Base-by-base conservation (phyloP, 208 protist genomes). In the Porcisia hertigi region DNA sequence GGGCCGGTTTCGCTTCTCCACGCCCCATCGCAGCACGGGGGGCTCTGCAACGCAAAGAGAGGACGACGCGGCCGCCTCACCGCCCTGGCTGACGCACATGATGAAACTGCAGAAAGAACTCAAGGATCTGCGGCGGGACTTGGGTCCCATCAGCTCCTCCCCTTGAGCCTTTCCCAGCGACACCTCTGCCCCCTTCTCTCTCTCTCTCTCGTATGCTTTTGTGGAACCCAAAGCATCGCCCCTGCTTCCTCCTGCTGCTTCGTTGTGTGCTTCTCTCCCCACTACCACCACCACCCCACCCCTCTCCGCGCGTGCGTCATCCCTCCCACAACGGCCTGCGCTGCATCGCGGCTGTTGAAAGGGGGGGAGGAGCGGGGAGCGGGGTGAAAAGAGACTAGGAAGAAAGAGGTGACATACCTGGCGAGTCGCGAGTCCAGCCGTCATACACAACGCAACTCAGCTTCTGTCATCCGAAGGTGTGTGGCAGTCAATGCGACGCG, bases 11-110 rank as follows among this genome's bases (percentile, higher is more conserved):
- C 57, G 67, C 30, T 72, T 54, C 47, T 67, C 54, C 65, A 78
- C 78, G 41, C 78, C 73, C 12, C 67, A 59, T 18, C 78, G 73
- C 64, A 75, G 43, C 57, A 64, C 67, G 20, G 53, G 62, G 47
- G 57, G n/a, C 34, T 45, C 49, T 16, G 14, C 55, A 66, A 16
- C 69, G 54, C 20, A 62, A 62, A 30, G 36, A n/a, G 58, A 49
- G 20, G 69, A 58, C 0, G 54, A 49, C 69, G 20, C 23, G 52
- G 69, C 59, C 5, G 63, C 71, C 0, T 76, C 77, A 16, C 77
- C 78, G 36, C 77, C 78, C 55, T 95, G 86, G 91, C 86, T 77
- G 30, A 76, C 84, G 6, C 77, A 81, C 62, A 91, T 92, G 85
- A 34, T 62, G 1, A 76, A 84, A 55, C 75, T 95, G 69, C 79